Conservation (phyloP, 352 stramenopile genomes). For the Phytophthora podocarpi region DNA sequence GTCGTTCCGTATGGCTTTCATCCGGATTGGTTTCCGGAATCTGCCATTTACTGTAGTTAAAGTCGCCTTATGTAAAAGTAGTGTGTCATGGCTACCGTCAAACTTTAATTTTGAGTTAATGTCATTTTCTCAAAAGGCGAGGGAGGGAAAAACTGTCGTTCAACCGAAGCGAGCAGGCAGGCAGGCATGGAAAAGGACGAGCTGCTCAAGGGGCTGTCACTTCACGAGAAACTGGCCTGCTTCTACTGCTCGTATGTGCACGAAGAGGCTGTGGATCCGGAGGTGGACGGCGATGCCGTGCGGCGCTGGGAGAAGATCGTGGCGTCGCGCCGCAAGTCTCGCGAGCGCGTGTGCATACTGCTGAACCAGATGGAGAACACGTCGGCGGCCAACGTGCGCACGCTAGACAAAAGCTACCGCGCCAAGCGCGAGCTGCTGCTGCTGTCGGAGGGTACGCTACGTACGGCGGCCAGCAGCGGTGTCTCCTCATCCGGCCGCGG, state of each 20-base stretch:
- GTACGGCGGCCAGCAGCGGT: constrained; percentile 13
- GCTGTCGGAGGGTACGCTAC: constrained; percentile 56
- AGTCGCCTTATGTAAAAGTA: neutral
- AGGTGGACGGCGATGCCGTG: constrained; percentile 56
- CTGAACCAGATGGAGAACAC: constrained; percentile 75
- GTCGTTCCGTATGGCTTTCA: constrained; percentile 16
- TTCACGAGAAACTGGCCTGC: constrained; percentile 75
- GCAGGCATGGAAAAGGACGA: constrained; percentile 30
- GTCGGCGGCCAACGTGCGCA: constrained; percentile 56
- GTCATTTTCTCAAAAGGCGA: neutral
- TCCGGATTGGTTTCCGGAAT: too few species aligned
- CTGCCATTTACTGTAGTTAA: neutral
- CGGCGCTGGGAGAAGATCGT: constrained; percentile 67
- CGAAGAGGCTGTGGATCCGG: constrained; percentile 55
- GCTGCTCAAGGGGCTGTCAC: constrained; percentile 49
- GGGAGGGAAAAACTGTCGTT: constrained; percentile 6
- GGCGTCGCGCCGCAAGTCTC: constrained; percentile 57
- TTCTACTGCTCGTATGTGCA: constrained; percentile 80
- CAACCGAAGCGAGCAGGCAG: neutral
- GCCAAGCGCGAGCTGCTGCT: constrained; percentile 74
- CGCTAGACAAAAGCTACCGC: constrained; percentile 73
- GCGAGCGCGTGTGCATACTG: constrained; percentile 65
- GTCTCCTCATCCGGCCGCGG: constrained; percentile 20
- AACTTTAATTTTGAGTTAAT: too few species aligned
- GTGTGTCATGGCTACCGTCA: neutral